Percentiles rank a stretch among this genome's conserved stretches.
phyloP scores from a whole-genome alignment of 768 basidiomycete genomes.

The Russula sp. region DNA sequence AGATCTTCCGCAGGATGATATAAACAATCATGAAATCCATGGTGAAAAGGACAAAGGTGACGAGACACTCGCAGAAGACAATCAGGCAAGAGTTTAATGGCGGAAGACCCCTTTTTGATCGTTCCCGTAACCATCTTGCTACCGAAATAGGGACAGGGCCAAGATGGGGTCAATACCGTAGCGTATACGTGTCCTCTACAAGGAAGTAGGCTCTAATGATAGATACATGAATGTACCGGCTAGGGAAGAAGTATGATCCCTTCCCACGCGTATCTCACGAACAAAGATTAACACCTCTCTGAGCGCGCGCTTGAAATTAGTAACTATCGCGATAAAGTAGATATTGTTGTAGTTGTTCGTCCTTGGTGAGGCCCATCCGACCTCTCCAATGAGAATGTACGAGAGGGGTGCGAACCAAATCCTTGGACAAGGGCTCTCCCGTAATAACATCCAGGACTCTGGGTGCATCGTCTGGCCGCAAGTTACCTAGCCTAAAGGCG shows the following conservation, averaged over 20 bases:
- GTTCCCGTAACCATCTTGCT: too few relatives aligned
- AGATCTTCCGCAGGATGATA: constrained; percentile 61
- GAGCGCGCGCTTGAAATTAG: too few relatives aligned
- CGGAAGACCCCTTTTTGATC: not conserved
- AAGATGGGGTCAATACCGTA: too few relatives aligned
- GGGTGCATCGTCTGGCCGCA: constrained; percentile 54
- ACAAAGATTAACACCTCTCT: too few relatives aligned
- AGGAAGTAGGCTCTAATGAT: too few relatives aligned
- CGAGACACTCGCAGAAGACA: not conserved
- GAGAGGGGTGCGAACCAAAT: constrained; percentile 32
- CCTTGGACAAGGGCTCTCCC: constrained; percentile 28
- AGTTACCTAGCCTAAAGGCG: constrained; percentile 50
- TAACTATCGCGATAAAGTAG: not conserved
- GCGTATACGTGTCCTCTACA: too few relatives aligned
- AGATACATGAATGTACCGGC: not conserved
- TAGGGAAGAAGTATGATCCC: too few relatives aligned
- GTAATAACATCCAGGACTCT: constrained; percentile 44
- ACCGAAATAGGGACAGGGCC: too few relatives aligned
- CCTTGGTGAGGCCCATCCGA: constrained; percentile 58
- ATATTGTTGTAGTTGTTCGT: constrained; percentile 42
- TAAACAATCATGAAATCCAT: constrained; percentile 47
- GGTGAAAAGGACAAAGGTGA: not conserved
- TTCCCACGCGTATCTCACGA: not conserved
- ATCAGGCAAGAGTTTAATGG: not conserved
- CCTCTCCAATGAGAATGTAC: constrained; percentile 59